Conservation (phyloP, 164 flowering plant species). For the Umbilicus rupestris region DNA sequence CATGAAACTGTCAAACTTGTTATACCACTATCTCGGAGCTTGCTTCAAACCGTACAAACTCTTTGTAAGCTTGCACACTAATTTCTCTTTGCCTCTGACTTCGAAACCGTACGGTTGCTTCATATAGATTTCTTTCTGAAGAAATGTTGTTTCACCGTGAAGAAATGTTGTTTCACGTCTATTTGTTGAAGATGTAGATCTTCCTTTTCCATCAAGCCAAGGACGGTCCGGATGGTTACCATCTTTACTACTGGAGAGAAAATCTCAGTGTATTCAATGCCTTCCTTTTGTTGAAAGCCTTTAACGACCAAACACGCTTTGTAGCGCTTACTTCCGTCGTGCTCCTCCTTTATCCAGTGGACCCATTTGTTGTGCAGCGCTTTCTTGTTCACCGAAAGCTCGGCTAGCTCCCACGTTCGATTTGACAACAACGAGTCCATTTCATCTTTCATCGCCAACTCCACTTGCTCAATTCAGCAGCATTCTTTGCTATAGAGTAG, state of each 20-base stretch:
- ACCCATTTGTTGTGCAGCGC: constrained; percentile 13
- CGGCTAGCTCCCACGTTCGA: not conserved
- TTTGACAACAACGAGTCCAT: not conserved
- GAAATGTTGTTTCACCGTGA: not conserved
- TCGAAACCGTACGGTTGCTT: not conserved
- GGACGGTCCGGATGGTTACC: constrained; percentile 2
- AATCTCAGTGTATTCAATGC: constrained; percentile 5
- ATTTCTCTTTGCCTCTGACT: not conserved
- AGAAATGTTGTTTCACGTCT: constrained; percentile 5
- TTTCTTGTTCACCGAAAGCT: not conserved
- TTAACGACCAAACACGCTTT: constrained; percentile 10
- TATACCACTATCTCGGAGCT: not conserved
- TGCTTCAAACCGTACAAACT: constrained; percentile 7
- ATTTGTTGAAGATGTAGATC: constrained; percentile 1
- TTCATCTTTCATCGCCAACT: constrained; percentile 3
- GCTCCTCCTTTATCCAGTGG: constrained; percentile 5
- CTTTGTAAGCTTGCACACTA: constrained; percentile 5
- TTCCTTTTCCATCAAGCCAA: not conserved
- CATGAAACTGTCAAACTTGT: not conserved
- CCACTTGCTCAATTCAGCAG: too few species aligned
- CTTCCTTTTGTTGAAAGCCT: constrained; percentile 8
- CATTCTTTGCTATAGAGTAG: too few species aligned
- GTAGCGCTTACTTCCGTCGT: constrained; percentile 4
- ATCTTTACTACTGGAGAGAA: constrained; percentile 12
- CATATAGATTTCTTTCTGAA: not conserved